Evolutionary conservation across 768 basidiomycete species (phyloP).

Genomic region (Agrocybe praecox): DNA sequence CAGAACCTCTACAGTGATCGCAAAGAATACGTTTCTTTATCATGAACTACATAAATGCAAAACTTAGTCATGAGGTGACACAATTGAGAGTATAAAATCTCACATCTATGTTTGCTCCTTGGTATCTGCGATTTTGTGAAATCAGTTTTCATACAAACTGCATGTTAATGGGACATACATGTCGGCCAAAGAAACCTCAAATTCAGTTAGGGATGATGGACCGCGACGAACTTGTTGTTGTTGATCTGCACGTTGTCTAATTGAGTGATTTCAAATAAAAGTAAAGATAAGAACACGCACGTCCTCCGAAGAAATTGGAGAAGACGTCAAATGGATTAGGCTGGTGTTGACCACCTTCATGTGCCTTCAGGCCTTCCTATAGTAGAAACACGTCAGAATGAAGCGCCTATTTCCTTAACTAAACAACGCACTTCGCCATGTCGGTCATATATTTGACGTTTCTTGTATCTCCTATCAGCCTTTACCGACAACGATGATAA

Average conservation of each 20-base stretch:
- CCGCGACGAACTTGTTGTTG: slow-evolving; percentile 74
- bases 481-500: not conserved
- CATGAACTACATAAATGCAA: slow-evolving; percentile 65
- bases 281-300: slow-evolving; percentile 40
- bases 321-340: slow-evolving; percentile 96
- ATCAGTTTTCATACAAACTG: not conserved
- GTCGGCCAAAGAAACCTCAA: slow-evolving; percentile 86
- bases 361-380: slow-evolving; percentile 89
- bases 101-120: slow-evolving; percentile 84
- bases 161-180: slow-evolving; percentile 51
- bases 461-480: slow-evolving; percentile 45
- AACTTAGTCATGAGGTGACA: slow-evolving; percentile 4
- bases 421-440: slow-evolving; percentile 75
- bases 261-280: not conserved
- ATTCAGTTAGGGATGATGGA: slow-evolving; percentile 75
- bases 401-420: not conserved
- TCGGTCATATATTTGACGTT: slow-evolving; percentile 91
- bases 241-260: slow-evolving; percentile 32
- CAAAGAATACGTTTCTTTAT: slow-evolving; percentile 91
- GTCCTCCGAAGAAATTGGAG: slow-evolving; percentile 87
- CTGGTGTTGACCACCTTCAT: slow-evolving; percentile 82
- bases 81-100: slow-evolving; percentile 13
- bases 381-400: slow-evolving; percentile 2
- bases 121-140: slow-evolving; percentile 56
- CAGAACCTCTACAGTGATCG: slow-evolving; percentile 95